Evolutionary conservation across 176 grass and related monocot species (phyloP).

Genomic region (Poa annua): DNA sequence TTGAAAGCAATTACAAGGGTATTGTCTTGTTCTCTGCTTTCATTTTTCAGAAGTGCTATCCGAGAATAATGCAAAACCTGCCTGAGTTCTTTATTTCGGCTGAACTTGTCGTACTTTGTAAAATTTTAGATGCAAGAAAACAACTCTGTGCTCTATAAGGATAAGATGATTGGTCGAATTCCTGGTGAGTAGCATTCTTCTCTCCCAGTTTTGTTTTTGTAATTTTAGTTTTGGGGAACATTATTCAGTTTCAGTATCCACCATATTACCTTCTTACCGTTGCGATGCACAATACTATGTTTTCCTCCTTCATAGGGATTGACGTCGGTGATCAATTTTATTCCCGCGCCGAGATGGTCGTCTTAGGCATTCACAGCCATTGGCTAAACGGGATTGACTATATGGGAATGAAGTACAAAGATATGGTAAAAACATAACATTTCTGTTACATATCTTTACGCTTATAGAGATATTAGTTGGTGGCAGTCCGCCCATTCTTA

Average conservation of each 20-base stretch:
- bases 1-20: slow-evolving; percentile 73
- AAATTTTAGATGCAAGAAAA: slow-evolving; percentile 61
- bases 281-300: background rate
- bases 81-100: background rate
- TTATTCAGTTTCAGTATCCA: background rate
- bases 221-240: slow-evolving; percentile 1
- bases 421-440: slow-evolving; percentile 52
- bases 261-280: background rate
- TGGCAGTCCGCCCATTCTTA: background rate
- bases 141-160: slow-evolving; percentile 53
- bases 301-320: slow-evolving; percentile 49
- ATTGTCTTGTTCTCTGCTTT: background rate
- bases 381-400: slow-evolving; percentile 97
- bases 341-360: slow-evolving; percentile 91
- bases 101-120: background rate
- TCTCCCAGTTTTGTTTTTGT: background rate
- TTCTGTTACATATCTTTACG: background rate
- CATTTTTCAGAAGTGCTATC: background rate
- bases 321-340: slow-evolving; percentile 81
- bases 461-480: background rate
- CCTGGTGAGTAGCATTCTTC: slow-evolving; percentile 42
- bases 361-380: slow-evolving; percentile 87
- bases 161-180: slow-evolving; percentile 63
- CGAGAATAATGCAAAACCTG: background rate
- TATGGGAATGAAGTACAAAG: slow-evolving; percentile 67